A percentile compares a stretch with the other conserved stretches of the same genome.
These are phyloP conservation scores for Annulohypoxylon bovei DNA, from an alignment of 495 filamentous ascomycete species.

Conservation along the genomic window DNA sequence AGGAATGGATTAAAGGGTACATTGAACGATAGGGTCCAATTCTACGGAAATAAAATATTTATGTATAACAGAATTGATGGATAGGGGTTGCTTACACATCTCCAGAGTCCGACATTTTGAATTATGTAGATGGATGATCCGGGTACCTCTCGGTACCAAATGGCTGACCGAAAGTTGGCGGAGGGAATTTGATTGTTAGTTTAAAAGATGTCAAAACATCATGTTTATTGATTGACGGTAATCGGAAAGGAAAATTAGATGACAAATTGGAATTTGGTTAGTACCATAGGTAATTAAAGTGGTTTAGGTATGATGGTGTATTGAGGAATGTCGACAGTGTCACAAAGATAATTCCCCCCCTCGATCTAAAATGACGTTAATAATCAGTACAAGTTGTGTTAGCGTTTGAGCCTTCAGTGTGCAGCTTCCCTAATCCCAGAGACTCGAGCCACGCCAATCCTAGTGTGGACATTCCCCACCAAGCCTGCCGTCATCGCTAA, in stretches of 20 bases:
- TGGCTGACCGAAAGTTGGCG: slow-evolving; percentile 9
- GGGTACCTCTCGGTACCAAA: slow-evolving; percentile 21
- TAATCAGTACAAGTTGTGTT: slow-evolving; percentile 22
- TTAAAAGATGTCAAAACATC: slow-evolving; percentile 16
- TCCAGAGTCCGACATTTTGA: slow-evolving; percentile 56
- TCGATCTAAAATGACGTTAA: slow-evolving; percentile 40
- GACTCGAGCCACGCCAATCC: slow-evolving; percentile 13
- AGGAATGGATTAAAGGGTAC: neutral
- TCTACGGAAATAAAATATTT: slow-evolving; percentile 7
- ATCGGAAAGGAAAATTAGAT: neutral
- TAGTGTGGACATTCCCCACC: slow-evolving; percentile 27
- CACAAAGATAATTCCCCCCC: slow-evolving; percentile 30
- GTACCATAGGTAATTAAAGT: neutral
- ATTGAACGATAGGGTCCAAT: neutral
- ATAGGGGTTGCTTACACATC: slow-evolving; percentile 50
- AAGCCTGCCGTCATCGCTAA: neutral
- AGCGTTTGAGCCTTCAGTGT: neutral
- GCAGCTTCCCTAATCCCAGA: slow-evolving; percentile 25
- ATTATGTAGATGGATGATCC: slow-evolving; percentile 4
- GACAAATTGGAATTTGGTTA: neutral
- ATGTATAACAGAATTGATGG: neutral
- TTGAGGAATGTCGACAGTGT: slow-evolving; percentile 34
- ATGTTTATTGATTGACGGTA: slow-evolving; percentile 18
- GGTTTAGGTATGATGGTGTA: neutral
- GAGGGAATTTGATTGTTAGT: neutral